Conservation (phyloP, 1,139 yeast species). For the Kodamaea suecica region DNA sequence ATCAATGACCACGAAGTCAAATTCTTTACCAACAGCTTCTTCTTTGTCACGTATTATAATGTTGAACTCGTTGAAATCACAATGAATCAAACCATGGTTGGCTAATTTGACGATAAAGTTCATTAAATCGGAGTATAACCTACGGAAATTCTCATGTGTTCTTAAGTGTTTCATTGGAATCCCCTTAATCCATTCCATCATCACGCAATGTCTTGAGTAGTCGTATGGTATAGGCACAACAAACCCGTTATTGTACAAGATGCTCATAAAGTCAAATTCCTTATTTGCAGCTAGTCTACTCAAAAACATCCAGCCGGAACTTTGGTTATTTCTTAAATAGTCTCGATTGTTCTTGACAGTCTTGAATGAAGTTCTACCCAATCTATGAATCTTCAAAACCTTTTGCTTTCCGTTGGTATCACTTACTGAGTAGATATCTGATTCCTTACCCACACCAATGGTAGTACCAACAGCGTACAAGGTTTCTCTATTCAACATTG, state of each 20-base stretch:
- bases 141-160: conserved; percentile 63
- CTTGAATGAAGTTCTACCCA: conserved; percentile 90
- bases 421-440: conserved; percentile 88
- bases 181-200: conserved; percentile 90
- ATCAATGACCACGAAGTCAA: conserved; percentile 84
- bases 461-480: conserved; percentile 79
- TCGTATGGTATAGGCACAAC: conserved; percentile 87
- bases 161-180: conserved; percentile 82
- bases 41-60: conserved; percentile 74
- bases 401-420: conserved; percentile 61
- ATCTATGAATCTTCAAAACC: conserved; percentile 85
- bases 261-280: conserved; percentile 84
- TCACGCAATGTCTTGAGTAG: conserved; percentile 83
- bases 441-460: conserved; percentile 96
- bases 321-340: conserved; percentile 66
- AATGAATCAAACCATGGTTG: conserved; percentile 86
- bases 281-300: conserved; percentile 88
- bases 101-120: conserved; percentile 78
- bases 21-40: conserved; percentile 49
- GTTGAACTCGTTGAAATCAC: conserved; percentile 96
- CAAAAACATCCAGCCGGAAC: conserved; percentile 87
- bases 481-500: conserved; percentile 71
- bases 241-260: conserved; percentile 71
- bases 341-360: conserved; percentile 94
- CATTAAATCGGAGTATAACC: conserved; percentile 83